Evolutionary conservation across 2,329 filamentous ascomycete genomes (phyloP).

Genomic region (Colletotrichum brevisporum): DNA sequence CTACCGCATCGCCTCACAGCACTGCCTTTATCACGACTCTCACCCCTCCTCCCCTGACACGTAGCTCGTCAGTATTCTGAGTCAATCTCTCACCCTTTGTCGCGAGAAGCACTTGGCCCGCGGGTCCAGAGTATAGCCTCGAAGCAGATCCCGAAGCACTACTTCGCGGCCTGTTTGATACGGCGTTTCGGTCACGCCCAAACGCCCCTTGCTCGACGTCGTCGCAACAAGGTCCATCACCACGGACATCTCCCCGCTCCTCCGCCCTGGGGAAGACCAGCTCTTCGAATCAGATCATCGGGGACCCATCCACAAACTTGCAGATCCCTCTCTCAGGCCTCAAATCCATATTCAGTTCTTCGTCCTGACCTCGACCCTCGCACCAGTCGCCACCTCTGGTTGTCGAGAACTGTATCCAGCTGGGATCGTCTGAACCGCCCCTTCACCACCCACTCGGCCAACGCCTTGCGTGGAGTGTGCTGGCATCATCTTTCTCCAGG

Average conservation of each 20-base stretch:
- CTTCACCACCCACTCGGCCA: constrained; percentile 9
- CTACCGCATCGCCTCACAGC: background rate
- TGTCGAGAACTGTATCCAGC: background rate
- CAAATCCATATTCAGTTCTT: background rate
- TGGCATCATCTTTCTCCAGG: background rate
- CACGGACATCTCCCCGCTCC: constrained; percentile 24
- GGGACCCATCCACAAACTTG: constrained; percentile 23
- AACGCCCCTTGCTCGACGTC: constrained; percentile 6
- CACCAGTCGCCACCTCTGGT: constrained; percentile 4
- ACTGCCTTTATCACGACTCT: background rate
- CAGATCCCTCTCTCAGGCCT: constrained; percentile 17
- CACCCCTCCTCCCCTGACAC: constrained; percentile 18
- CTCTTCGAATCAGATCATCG: constrained; percentile 21
- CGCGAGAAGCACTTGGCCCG: constrained; percentile 3
- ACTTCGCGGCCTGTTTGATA: background rate
- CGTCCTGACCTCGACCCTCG: constrained; percentile 10
- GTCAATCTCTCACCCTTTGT: constrained; percentile 23
- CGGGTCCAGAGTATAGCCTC: background rate
- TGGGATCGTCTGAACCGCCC: constrained; percentile 10
- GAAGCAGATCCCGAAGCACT: constrained; percentile 7
- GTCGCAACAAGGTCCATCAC: constrained; percentile 15
- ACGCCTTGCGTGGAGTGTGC: constrained; percentile 10
- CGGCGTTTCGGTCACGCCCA: constrained; percentile 2
- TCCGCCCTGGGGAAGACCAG: background rate
- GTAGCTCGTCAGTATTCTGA: constrained; percentile 11